phyloP scores from a whole-genome alignment of 305 asterid genomes.

The Fraxinus angustifolia region DNA sequence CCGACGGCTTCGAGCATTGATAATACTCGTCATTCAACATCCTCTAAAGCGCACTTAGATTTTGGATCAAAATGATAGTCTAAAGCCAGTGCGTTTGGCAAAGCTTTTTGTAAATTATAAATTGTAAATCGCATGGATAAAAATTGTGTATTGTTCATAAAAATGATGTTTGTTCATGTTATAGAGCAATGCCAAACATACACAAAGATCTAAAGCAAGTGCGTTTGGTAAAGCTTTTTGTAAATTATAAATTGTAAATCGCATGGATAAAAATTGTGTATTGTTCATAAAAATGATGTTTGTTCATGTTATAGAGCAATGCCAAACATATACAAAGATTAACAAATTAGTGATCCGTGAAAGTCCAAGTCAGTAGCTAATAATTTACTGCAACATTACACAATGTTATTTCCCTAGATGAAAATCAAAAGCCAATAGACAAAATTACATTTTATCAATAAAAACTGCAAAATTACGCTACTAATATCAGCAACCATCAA shows the following conservation, averaged over 20 bases:
- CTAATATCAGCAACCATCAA: neutral
- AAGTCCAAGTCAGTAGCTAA: neutral
- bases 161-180: neutral
- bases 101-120: too few relatives aligned
- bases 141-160: neutral
- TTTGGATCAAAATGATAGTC: neutral
- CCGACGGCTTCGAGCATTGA: neutral
- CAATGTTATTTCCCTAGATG: neutral
- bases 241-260: too few relatives aligned
- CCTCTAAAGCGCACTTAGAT: neutral
- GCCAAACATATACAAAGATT: neutral
- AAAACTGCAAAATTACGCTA: neutral
- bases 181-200: neutral
- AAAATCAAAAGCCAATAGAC: neutral
- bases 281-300: neutral
- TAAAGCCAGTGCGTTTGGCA: too few relatives aligned
- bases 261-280: neutral
- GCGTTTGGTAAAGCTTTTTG: too few relatives aligned
- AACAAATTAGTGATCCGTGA: neutral
- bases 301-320: neutral
- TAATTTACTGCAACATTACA: neutral
- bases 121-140: neutral
- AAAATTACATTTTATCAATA: neutral
- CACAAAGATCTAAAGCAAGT: neutral
- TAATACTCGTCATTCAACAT: neutral